phyloP scores from a whole-genome alignment of 257 asterid genomes.

The Solanum arcanum region DNA sequence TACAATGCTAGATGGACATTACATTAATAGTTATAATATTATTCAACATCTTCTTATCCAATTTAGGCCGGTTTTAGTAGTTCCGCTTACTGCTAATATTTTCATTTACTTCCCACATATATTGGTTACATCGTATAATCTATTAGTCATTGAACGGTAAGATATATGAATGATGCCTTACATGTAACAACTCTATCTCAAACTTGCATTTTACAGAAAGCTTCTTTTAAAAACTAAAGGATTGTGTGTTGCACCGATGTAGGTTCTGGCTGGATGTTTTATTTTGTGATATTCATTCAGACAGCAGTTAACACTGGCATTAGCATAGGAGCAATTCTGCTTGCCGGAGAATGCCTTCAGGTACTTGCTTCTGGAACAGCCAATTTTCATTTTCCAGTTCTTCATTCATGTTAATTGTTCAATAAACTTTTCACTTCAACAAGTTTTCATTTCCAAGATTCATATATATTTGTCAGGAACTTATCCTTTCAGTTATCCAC shows the following conservation, averaged over 20 bases:
- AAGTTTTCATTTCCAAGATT: neutral
- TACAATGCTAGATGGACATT: neutral
- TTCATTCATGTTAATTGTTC: neutral
- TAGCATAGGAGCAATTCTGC: conserved; percentile 72
- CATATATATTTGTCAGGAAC: neutral
- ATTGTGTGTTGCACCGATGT: neutral
- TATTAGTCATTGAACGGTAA: neutral
- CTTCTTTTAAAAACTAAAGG: neutral
- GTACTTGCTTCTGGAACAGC: conserved; percentile 16
- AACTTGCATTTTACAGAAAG: neutral
- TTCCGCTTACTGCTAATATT: neutral
- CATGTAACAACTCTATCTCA: neutral
- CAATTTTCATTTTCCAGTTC: neutral
- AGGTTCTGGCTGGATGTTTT: conserved; percentile 97
- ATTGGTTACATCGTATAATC: neutral
- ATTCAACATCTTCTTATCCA: neutral
- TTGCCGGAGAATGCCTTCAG: conserved; percentile 93
- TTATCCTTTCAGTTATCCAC: neutral
- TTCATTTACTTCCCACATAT: neutral
- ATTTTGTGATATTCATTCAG: conserved; percentile 80
- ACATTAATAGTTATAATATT: neutral
- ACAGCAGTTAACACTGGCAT: conserved; percentile 85
- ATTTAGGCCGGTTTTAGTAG: neutral
- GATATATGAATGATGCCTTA: neutral
- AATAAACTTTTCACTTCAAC: neutral